A percentile compares a stretch with the other conserved stretches of the same genome.
Conservation (phyloP, 495 filamentous ascomycete genomes). For the Lichenothelia convexa region DNA sequence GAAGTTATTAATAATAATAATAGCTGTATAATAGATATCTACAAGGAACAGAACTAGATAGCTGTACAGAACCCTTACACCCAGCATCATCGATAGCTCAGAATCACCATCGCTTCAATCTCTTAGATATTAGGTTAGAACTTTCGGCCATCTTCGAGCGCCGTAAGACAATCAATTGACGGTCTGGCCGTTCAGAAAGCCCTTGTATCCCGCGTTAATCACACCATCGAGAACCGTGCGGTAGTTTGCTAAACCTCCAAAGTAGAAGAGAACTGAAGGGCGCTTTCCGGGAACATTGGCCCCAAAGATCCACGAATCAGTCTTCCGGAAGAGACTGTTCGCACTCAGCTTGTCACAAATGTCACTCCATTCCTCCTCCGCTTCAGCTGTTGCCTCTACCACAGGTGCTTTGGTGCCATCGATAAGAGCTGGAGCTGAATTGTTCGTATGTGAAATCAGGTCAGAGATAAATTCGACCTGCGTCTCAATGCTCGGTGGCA, state of each 20-base stretch:
- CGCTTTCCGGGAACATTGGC: constrained; percentile 8
- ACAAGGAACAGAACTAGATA: too few relatives aligned
- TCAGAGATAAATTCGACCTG: constrained; percentile 10
- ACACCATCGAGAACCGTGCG: constrained; percentile 1
- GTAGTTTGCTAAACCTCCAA: constrained; percentile 6
- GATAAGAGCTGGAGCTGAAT: neutral
- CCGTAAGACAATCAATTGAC: neutral
- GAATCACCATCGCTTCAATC: neutral
- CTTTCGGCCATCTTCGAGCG: neutral
- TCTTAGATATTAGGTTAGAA: neutral
- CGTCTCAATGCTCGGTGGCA: constrained; percentile 6
- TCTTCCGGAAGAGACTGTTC: constrained; percentile 6
- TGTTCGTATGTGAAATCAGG: constrained; percentile 1
- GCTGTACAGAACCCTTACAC: too few relatives aligned
- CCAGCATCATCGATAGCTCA: neutral
- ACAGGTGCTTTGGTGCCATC: neutral
- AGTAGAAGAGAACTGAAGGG: constrained; percentile 4
- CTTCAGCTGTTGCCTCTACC: constrained; percentile 6
- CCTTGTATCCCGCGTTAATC: constrained; percentile 1
- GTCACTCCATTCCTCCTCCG: constrained; percentile 4
- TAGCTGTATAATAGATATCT: too few relatives aligned
- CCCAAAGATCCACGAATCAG: constrained; percentile 6
- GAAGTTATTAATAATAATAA: too few relatives aligned
- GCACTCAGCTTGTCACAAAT: constrained; percentile 4
- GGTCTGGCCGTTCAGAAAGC: neutral